These are phyloP conservation scores for Boechera divaricarpa DNA, from an alignment of 345 rosid genomes.

Conservation along the genomic window DNA sequence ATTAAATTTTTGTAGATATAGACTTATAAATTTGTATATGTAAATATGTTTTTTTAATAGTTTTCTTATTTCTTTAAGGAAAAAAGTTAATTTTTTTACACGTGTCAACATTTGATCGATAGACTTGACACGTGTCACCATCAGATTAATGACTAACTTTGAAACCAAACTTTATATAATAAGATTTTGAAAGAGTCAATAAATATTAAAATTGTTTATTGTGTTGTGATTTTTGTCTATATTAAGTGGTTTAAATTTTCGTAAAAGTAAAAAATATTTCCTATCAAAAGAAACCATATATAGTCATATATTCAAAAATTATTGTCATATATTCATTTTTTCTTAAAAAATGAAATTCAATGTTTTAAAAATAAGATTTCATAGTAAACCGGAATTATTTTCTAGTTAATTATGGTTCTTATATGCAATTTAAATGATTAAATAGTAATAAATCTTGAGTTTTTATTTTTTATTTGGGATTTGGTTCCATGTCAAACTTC, in stretches of 20 bases:
- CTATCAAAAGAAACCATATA: background rate
- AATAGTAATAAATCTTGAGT: too few species aligned
- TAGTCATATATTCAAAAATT: background rate
- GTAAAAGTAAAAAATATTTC: background rate
- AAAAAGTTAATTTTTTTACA: too few species aligned
- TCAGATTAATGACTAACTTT: too few species aligned
- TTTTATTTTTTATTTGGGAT: too few species aligned
- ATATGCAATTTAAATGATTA: background rate
- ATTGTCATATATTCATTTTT: background rate
- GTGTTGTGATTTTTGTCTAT: background rate
- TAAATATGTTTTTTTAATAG: too few species aligned
- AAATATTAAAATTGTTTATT: background rate
- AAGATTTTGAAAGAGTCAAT: background rate
- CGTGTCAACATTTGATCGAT: too few species aligned
- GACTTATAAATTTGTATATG: too few species aligned
- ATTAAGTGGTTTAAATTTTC: background rate
- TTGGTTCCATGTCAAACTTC: too few species aligned
- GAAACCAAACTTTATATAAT: too few species aligned
- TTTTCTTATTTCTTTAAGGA: too few species aligned
- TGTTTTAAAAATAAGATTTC: background rate
- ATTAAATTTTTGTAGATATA: too few species aligned
- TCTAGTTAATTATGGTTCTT: background rate
- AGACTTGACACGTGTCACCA: too few species aligned
- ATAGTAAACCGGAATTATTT: background rate
- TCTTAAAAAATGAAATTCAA: background rate